These are phyloP conservation scores for Leishmania gerbilli DNA, from an alignment of 208 protist species.

Conservation along the genomic window DNA sequence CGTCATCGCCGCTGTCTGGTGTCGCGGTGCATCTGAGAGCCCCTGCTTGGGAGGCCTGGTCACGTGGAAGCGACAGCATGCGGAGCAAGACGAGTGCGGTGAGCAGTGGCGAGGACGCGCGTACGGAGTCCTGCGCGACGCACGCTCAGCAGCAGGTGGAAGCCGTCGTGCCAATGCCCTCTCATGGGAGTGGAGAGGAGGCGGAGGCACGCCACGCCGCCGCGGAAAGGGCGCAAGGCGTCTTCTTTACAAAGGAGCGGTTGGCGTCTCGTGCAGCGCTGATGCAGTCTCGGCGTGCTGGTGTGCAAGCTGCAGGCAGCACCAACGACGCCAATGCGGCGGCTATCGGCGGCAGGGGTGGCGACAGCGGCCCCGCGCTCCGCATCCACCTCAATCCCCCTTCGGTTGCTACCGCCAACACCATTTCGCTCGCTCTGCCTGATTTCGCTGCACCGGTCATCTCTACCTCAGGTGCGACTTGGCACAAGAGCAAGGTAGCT, in stretches of 20 bases:
- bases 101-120: background rate
- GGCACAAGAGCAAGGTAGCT: background rate
- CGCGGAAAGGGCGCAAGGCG: slow-evolving; percentile 8
- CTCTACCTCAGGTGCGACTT: background rate
- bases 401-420: background rate
- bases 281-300: slow-evolving; percentile 23
- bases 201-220: background rate
- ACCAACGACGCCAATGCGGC: background rate
- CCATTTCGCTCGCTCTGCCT: background rate
- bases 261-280: slow-evolving; percentile 27
- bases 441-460: background rate
- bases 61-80: slow-evolving; percentile 7
- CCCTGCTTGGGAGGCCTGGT: slow-evolving; percentile 12
- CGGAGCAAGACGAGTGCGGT: background rate
- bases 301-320: background rate
- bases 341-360: background rate
- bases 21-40: background rate
- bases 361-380: background rate
- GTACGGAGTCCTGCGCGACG: background rate
- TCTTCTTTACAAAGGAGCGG: slow-evolving; percentile 38
- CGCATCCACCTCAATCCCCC: slow-evolving; percentile 12
- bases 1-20: slow-evolving; percentile 1
- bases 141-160: background rate
- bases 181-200: background rate
- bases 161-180: background rate